Conservation (phyloP, 768 basidiomycete genomes). For the Lactarius indigo region DNA sequence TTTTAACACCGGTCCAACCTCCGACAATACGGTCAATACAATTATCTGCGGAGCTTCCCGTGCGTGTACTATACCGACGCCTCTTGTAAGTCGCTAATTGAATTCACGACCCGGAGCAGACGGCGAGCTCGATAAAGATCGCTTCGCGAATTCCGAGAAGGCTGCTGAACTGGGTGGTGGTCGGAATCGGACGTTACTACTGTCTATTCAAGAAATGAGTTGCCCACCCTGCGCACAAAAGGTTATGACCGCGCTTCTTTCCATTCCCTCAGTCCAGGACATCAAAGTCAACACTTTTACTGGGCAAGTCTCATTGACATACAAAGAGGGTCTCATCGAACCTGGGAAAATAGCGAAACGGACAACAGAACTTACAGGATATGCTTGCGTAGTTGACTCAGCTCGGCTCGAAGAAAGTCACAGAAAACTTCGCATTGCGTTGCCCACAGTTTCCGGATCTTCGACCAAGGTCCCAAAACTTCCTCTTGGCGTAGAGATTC, state of each 20-base stretch:
- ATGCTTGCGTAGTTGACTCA: conserved; percentile 11
- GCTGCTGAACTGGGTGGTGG: conserved; percentile 12
- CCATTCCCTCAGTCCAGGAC: conserved; percentile 20
- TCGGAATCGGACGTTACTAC: not conserved
- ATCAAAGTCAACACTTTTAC: conserved; percentile 23
- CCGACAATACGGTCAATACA: not conserved
- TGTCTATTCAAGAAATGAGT: conserved; percentile 22
- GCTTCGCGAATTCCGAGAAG: not conserved
- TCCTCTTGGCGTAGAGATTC: conserved; percentile 7
- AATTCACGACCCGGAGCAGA: not conserved
- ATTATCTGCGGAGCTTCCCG: not conserved
- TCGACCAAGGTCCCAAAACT: not conserved
- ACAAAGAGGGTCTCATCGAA: conserved; percentile 17
- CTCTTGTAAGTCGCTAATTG: not conserved
- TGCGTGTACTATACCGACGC: not conserved
- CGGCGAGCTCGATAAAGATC: not conserved
- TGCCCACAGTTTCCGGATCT: not conserved
- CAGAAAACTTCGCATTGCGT: conserved; percentile 16
- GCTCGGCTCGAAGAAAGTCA: conserved; percentile 1
- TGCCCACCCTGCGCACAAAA: conserved; percentile 23
- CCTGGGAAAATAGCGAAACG: conserved; percentile 20
- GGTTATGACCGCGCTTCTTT: conserved; percentile 15
- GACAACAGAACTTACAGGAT: conserved; percentile 17
- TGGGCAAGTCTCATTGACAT: conserved; percentile 21
- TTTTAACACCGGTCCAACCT: not conserved